Percentiles rank a stretch among this genome's conserved stretches.
phyloP scores from a whole-genome alignment of 345 rosid genomes.

The Orychophragmus violaceus region DNA sequence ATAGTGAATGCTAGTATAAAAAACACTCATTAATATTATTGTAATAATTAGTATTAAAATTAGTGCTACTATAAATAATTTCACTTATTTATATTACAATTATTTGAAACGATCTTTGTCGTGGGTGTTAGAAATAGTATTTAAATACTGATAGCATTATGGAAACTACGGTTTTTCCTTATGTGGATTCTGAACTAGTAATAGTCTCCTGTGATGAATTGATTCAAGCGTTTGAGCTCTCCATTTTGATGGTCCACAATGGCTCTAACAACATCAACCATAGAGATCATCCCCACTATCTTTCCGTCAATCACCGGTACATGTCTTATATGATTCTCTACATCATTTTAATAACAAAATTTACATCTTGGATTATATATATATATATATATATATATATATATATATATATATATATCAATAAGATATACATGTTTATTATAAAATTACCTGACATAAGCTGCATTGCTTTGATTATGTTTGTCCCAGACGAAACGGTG shows the following conservation, averaged over 20 bases:
- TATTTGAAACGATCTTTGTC: too few relatives aligned
- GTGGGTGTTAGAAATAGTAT: neutral
- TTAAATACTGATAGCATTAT: neutral
- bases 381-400: neutral
- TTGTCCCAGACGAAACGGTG: slow-evolving; percentile 64
- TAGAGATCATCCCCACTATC: slow-evolving; percentile 75
- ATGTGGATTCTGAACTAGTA: slow-evolving; percentile 18
- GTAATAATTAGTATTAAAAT: too few relatives aligned
- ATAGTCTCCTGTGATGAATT: slow-evolving; percentile 74
- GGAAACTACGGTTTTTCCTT: neutral
- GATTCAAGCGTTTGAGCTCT: slow-evolving; percentile 70
- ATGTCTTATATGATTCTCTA: slow-evolving; percentile 74
- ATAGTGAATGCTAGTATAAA: too few relatives aligned
- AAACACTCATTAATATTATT: too few relatives aligned
- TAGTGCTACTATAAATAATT: too few relatives aligned
- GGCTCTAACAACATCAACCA: slow-evolving; percentile 71
- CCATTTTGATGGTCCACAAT: slow-evolving; percentile 81
- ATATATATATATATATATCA: too few relatives aligned
- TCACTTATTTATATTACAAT: too few relatives aligned
- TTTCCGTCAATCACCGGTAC: slow-evolving; percentile 79
- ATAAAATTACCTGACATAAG: slow-evolving; percentile 82
- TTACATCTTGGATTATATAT: neutral
- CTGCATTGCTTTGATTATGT: slow-evolving; percentile 72
- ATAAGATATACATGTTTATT: too few relatives aligned
- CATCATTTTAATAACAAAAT: neutral